These are phyloP conservation scores for Bjerkandera adusta DNA, from an alignment of 1,284 basidiomycete genomes.

Conservation along the genomic window DNA sequence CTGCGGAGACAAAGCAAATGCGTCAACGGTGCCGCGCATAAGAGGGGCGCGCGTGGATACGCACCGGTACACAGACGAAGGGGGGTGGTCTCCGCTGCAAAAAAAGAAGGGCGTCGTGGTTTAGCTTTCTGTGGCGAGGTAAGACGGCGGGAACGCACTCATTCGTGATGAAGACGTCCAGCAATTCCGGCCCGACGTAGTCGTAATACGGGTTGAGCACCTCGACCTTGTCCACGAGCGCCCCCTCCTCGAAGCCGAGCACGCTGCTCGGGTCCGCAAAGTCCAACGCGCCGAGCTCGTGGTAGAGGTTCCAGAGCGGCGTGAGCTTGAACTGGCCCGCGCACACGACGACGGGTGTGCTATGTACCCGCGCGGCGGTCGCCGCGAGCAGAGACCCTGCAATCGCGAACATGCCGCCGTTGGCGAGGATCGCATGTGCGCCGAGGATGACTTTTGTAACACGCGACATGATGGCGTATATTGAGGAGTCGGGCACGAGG, in stretches of 20 bases:
- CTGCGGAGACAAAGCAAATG: slow-evolving; percentile 30
- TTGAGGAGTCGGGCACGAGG: slow-evolving; percentile 92
- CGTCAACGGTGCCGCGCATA: slow-evolving; percentile 4
- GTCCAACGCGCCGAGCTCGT: slow-evolving; percentile 85
- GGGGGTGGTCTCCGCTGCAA: slow-evolving; percentile 85
- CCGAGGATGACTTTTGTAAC: slow-evolving; percentile 96
- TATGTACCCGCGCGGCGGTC: slow-evolving; percentile 88
- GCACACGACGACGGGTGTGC: slow-evolving; percentile 92
- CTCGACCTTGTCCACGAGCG: slow-evolving; percentile 80
- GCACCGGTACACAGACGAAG: slow-evolving; percentile 85
- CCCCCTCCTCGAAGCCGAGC: slow-evolving; percentile 77
- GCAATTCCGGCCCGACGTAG: slow-evolving; percentile 88
- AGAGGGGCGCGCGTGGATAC: slow-evolving; percentile 15
- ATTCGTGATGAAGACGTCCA: slow-evolving; percentile 96
- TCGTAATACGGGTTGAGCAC: slow-evolving; percentile 93
- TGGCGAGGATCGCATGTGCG: slow-evolving; percentile 92
- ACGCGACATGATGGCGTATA: slow-evolving; percentile 95
- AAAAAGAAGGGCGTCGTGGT: slow-evolving; percentile 2
- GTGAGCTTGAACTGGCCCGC: slow-evolving; percentile 97
- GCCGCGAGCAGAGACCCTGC: slow-evolving; percentile 84
- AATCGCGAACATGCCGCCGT: slow-evolving; percentile 92
- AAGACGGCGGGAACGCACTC: slow-evolving; percentile 64
- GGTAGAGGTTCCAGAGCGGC: slow-evolving; percentile 90
- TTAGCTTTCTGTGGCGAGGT: not conserved
- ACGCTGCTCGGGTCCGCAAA: slow-evolving; percentile 86